Conservation (phyloP, 352 stramenopile species). For the Peronosclerospora sorghi region DNA sequence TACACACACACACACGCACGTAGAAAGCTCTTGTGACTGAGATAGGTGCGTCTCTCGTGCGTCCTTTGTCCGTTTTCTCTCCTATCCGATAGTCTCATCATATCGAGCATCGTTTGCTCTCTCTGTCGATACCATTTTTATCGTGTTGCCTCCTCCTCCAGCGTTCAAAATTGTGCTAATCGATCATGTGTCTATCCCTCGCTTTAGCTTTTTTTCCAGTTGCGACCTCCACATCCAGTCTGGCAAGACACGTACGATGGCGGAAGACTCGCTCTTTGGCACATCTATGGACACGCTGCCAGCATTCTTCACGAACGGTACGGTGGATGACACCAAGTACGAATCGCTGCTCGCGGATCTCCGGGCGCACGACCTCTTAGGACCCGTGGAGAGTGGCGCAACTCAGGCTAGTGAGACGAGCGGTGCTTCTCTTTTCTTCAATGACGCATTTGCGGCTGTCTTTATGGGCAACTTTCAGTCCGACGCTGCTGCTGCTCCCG, state of each 20-base stretch:
- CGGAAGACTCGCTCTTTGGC: constrained; percentile 30
- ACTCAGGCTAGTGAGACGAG: constrained; percentile 6
- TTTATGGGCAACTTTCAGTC: constrained; percentile 78
- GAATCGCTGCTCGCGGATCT: constrained; percentile 77
- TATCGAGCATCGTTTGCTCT: constrained; percentile 4
- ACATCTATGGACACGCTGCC: constrained; percentile 41
- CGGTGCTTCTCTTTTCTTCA: constrained; percentile 74
- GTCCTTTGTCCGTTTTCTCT: neutral
- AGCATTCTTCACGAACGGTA: constrained; percentile 72
- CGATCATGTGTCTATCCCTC: too few relatives aligned
- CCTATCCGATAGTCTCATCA: neutral
- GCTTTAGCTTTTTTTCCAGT: too few relatives aligned
- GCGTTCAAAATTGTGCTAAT: too few relatives aligned
- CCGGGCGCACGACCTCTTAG: constrained; percentile 71
- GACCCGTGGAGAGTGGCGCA: constrained; percentile 39
- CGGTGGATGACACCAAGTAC: constrained; percentile 81
- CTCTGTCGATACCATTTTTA: constrained; percentile 7
- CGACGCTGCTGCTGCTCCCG: neutral
- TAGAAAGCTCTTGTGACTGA: constrained; percentile 1
- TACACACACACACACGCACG: constrained; percentile 3
- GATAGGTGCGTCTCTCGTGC: constrained; percentile 11
- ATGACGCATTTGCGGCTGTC: constrained; percentile 72
- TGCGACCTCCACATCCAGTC: too few relatives aligned
- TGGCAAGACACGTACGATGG: too few relatives aligned
- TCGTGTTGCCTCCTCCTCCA: neutral